These are phyloP conservation scores for Incumbomyces lentus DNA, from an alignment of 2,329 filamentous ascomycete genomes.

Conservation along the genomic window DNA sequence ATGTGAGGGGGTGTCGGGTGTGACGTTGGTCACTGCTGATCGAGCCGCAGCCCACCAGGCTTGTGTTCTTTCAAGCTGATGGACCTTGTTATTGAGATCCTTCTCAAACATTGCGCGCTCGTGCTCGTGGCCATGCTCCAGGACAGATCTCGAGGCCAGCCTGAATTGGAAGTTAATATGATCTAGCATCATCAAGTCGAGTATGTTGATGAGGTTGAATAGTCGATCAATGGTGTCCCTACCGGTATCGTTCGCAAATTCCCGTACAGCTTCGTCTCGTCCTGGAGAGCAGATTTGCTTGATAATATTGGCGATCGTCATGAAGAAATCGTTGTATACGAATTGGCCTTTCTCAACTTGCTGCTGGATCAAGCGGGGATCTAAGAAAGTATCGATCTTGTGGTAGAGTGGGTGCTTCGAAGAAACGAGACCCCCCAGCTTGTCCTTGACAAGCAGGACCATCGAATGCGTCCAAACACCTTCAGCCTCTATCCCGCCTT, in stretches of 20 bases:
- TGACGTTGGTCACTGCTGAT: slow-evolving; percentile 1
- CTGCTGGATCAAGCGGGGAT: slow-evolving; percentile 46
- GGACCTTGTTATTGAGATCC: slow-evolving; percentile 42
- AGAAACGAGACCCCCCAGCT: slow-evolving; percentile 49
- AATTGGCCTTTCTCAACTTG: slow-evolving; percentile 52
- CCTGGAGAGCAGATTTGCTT: slow-evolving; percentile 57
- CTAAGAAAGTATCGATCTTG: slow-evolving; percentile 50
- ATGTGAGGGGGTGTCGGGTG: slow-evolving; percentile 5
- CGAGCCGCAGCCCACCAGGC: slow-evolving; percentile 26
- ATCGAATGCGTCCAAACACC: slow-evolving; percentile 54
- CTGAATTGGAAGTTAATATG: slow-evolving; percentile 57
- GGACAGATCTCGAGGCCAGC: slow-evolving; percentile 48
- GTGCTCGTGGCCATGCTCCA: slow-evolving; percentile 52
- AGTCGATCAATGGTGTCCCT: slow-evolving; percentile 53
- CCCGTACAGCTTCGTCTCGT: slow-evolving; percentile 49
- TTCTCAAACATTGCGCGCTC: slow-evolving; percentile 49
- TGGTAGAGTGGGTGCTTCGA: slow-evolving; percentile 52
- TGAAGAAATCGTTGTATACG: slow-evolving; percentile 52
- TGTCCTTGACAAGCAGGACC: slow-evolving; percentile 54
- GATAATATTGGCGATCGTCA: slow-evolving; percentile 51
- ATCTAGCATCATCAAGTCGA: slow-evolving; percentile 53
- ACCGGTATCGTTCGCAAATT: slow-evolving; percentile 39
- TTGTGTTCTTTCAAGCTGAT: slow-evolving; percentile 43
- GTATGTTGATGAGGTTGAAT: slow-evolving; percentile 51
- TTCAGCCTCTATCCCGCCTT: slow-evolving; percentile 46